phyloP scores from a whole-genome alignment of 2,329 filamentous ascomycete genomes.

The Trichothecium sympodiale region DNA sequence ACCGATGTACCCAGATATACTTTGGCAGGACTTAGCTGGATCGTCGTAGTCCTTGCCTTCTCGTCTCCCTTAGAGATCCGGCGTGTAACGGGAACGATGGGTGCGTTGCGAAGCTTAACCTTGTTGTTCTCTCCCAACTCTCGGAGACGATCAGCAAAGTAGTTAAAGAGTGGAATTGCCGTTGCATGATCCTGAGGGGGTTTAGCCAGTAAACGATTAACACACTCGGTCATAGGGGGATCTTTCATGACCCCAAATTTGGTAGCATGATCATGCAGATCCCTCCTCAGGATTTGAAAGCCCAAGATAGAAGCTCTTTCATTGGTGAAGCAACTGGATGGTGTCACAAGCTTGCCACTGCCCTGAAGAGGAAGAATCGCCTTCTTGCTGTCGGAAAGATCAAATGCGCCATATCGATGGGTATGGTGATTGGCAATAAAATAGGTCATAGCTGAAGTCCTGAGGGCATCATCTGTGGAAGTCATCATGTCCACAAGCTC shows the following conservation, averaged over 20 bases:
- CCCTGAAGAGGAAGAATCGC: conserved; percentile 65
- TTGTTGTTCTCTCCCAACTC: conserved; percentile 58
- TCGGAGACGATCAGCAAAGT: conserved; percentile 66
- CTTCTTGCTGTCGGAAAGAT: conserved; percentile 41
- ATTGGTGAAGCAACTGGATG: conserved; percentile 74
- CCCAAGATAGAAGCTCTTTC: conserved; percentile 65
- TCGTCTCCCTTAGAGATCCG: conserved; percentile 22
- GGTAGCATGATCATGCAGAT: conserved; percentile 67
- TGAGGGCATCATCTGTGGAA: conserved; percentile 43
- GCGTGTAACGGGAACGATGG: conserved; percentile 59
- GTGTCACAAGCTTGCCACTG: conserved; percentile 55
- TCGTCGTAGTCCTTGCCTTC: conserved; percentile 22
- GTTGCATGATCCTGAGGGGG: conserved; percentile 58
- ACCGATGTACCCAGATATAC: conserved; percentile 68
- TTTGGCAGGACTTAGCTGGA: conserved; percentile 51
- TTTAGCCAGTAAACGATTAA: conserved; percentile 58
- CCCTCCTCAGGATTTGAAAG: conserved; percentile 64
- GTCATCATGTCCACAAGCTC: conserved; percentile 74
- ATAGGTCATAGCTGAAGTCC: conserved; percentile 65
- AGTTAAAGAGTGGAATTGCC: conserved; percentile 66
- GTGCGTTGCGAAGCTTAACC: conserved; percentile 48
- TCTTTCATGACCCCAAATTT: conserved; percentile 82
- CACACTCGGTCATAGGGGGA: conserved; percentile 67
- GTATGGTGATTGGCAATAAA: conserved; percentile 70
- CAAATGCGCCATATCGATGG: conserved; percentile 61